Evolutionary conservation across 163 green algal genomes (phyloP), one percentile per base, ranked within the genome.

Genomic region (Coccomyxa subellipsoidea): DNA sequence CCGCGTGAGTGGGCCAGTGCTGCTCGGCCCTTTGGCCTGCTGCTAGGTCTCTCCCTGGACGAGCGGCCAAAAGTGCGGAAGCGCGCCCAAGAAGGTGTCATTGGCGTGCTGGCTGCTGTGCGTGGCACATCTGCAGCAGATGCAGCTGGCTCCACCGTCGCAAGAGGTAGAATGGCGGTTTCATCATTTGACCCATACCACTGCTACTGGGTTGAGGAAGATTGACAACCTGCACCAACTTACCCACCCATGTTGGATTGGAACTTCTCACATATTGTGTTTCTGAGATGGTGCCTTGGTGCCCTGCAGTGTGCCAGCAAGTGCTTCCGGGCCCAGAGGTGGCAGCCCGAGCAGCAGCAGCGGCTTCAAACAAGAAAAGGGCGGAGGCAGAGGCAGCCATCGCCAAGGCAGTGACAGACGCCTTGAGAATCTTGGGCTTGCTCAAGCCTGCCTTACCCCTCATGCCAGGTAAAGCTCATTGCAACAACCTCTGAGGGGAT

Each of bases 21-120:
- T 8, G 82, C 83, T 21, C 83, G 80, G 0, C 80, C 87, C 4
- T 95, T 95, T 66, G 81, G 83, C 29, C 37, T 89, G 53, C 76
- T 98, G 77, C 85, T 96, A 0, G 54, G 81, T 5, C 91, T 93
- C 23, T 79, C 80, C 12, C 81, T 90, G 12, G 93, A 97, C 85
- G 31, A 76, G 0, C 86, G 92, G 2, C 92, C 95, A 34, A 98
- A 98, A 87, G 91, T 97, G 35, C 91, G 94, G 38, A 95, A 94
- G 84, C 80, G 87, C 0, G 93, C 93, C 21, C 81, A 90, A 69
- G 71, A 69, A 0, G 89, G 89, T 29, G 5, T 93, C 38, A 76
- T 88, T 39, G 90, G 94, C 54, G 90, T 93, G 27, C 85, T 97
- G 69, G 90, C 90, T 35, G 87, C 87, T 0, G 71, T 94, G 77